A percentile compares a stretch with the other conserved stretches of the same genome.
These are phyloP conservation scores for Penicillium parvum DNA, from an alignment of 495 filamentous ascomycete species.

Conservation along the genomic window DNA sequence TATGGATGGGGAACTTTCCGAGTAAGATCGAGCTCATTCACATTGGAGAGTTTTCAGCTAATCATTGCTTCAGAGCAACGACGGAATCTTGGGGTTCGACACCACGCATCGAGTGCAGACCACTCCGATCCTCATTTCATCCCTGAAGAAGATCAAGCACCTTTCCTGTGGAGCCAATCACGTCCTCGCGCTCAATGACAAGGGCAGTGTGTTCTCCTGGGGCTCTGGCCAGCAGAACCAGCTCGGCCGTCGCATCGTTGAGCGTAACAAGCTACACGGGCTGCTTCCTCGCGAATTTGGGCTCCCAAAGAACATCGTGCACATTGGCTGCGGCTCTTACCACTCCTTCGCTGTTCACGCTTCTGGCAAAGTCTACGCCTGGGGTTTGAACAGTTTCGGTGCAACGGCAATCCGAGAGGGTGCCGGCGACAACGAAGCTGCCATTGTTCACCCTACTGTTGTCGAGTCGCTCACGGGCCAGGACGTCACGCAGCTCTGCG, in stretches of 20 bases:
- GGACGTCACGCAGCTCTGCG: constrained; percentile 44
- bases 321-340: constrained; percentile 52
- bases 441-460: constrained; percentile 53
- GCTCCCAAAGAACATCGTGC: constrained; percentile 53
- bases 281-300: constrained; percentile 68
- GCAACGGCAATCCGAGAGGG: constrained; percentile 68
- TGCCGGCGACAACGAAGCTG: constrained; percentile 62
- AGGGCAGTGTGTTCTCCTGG: constrained; percentile 58
- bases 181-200: constrained; percentile 54
- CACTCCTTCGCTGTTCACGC: constrained; percentile 70
- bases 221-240: constrained; percentile 61
- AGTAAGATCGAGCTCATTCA: constrained; percentile 36
- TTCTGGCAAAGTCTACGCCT: constrained; percentile 68
- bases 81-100: constrained; percentile 55
- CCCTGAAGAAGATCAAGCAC: constrained; percentile 53
- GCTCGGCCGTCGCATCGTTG: constrained; percentile 58
- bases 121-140: constrained; percentile 46
- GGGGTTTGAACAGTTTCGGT: constrained; percentile 86
- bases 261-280: constrained; percentile 49
- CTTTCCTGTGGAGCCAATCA: constrained; percentile 58
- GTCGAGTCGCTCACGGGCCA: constrained; percentile 53
- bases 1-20: constrained; percentile 73
- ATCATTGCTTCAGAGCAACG: constrained; percentile 43
- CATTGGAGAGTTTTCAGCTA: constrained; percentile 10
- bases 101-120: constrained; percentile 37